Evolutionary conservation across 116 monocot genomes (phyloP), one percentile per base, ranked within the genome.

Genomic region (Iris pallida): DNA sequence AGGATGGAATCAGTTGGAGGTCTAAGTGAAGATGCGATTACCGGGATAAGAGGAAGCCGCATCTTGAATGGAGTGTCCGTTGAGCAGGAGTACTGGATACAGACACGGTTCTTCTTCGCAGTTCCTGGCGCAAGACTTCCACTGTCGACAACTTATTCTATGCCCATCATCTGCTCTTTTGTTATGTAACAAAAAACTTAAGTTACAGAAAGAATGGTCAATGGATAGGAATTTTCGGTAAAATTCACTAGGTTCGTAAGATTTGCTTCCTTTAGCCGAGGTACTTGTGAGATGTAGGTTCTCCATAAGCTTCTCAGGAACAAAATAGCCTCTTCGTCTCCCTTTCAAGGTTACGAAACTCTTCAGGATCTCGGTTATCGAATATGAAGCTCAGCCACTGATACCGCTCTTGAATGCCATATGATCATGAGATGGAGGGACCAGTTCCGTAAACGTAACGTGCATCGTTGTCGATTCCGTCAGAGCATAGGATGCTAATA

Each of bases 41-140:
- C 80, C 20, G 80, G 70, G 7, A 80, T 59, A 4, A 80, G 71
- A 60, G 80, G 80, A 55, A 80, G 80, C 71, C 55, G 63, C 80
- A 80, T 80, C 70, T 80, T 80, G 19, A 75, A 20, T 43, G 6
- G 73, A 63, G 45, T 80, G 40, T 8, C 80, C 80, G 61, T 80
- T 80, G 20, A 80, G 75, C 44, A 80, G 11, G 51, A 80, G 80
- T 61, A 80, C 70, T 53, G 80, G 80, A 70, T 65, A 59, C 7
- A 15, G 57, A 47, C n/a, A 7, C 11, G 44, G 54, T 13, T 66
- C 42, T 55, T 46, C 56, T 48, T 56, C 55, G 47, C 15, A 45
- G 6, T 20, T 67, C 71, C 53, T 61, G 45, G 42, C 5, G 18
- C 4, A 68, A 46, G 47, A 62, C 54, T 55, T 68, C 78, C 78